phyloP scores from a whole-genome alignment of 768 basidiomycete genomes.

The Tricholoma bakamatsutake region DNA sequence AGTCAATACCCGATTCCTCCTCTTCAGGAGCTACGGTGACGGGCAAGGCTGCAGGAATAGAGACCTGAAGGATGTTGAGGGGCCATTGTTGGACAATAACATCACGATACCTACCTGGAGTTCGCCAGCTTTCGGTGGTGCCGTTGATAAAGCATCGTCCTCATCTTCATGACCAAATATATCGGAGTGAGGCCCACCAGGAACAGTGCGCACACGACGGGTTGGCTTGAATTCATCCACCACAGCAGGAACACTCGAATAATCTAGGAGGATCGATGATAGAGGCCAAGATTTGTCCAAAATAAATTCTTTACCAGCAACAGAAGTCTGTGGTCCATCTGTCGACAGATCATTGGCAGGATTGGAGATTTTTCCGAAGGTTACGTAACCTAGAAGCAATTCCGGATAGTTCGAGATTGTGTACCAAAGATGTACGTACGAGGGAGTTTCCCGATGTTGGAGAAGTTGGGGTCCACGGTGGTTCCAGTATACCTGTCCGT shows the following conservation, averaged over 20 bases:
- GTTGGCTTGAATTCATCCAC: slow-evolving; percentile 42
- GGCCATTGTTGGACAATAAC: background rate
- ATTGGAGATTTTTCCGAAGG: slow-evolving; percentile 54
- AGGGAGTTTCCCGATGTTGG: slow-evolving; percentile 70
- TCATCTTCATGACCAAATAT: slow-evolving; percentile 44
- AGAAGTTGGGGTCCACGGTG: slow-evolving; percentile 72
- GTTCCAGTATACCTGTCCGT: slow-evolving; percentile 58
- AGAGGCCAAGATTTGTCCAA: background rate
- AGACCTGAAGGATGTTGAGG: background rate
- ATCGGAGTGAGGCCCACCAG: slow-evolving; percentile 45
- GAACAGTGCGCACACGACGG: slow-evolving; percentile 50
- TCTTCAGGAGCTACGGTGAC: slow-evolving; percentile 7
- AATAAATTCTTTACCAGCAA: background rate
- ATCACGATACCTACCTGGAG: background rate
- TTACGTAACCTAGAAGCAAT: slow-evolving; percentile 53
- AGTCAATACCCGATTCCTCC: slow-evolving; percentile 28
- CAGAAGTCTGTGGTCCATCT: background rate
- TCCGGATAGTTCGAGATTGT: background rate
- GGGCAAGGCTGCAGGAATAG: background rate
- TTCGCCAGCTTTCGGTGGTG: slow-evolving; percentile 35
- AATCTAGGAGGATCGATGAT: background rate
- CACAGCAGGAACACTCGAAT: background rate
- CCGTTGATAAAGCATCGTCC: slow-evolving; percentile 54
- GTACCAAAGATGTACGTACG: slow-evolving; percentile 34
- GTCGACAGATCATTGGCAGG: slow-evolving; percentile 11